Conservation (phyloP, 2,329 filamentous ascomycete species). For the Clonostachys solani region DNA sequence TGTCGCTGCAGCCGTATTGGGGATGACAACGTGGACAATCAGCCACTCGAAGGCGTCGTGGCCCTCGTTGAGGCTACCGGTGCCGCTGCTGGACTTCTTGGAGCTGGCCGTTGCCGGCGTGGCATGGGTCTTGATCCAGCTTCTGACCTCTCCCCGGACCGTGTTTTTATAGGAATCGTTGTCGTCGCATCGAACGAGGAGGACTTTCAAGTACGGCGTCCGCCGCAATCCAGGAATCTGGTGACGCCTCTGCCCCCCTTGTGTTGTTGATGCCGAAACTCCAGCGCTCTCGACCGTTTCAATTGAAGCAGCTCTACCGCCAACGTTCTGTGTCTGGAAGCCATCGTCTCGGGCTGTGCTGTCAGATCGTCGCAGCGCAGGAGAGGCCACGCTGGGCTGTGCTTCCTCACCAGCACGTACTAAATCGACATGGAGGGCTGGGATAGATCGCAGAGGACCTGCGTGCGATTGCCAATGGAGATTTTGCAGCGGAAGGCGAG, state of each 20-base stretch:
- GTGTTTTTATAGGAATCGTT: slow-evolving; percentile 87
- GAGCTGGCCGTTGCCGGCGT: slow-evolving; percentile 53
- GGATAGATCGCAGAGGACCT: slow-evolving; percentile 87
- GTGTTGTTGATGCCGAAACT: slow-evolving; percentile 21
- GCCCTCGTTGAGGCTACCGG: slow-evolving; percentile 65
- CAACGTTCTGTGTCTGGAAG: slow-evolving; percentile 53
- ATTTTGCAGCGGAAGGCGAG: slow-evolving; percentile 81
- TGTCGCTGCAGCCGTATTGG: slow-evolving; percentile 75
- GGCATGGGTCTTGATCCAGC: slow-evolving; percentile 84
- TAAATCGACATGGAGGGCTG: slow-evolving; percentile 86
- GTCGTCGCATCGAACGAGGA: slow-evolving; percentile 89
- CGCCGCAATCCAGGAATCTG: slow-evolving; percentile 92
- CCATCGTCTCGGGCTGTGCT: slow-evolving; percentile 47
- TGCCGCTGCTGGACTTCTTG: slow-evolving; percentile 23
- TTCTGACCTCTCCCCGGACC: slow-evolving; percentile 72
- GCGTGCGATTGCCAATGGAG: slow-evolving; percentile 96
- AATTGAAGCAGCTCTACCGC: slow-evolving; percentile 29
- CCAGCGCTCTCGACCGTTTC: slow-evolving; percentile 30
- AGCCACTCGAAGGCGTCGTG: slow-evolving; percentile 97
- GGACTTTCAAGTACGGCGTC: slow-evolving; percentile 90
- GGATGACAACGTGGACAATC: slow-evolving; percentile 86
- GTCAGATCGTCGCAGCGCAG: slow-evolving; percentile 20
- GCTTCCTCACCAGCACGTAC: slow-evolving; percentile 56
- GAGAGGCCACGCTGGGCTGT: slow-evolving; percentile 23
- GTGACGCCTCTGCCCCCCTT: slow-evolving; percentile 59